A percentile compares a stretch with the other conserved stretches of the same genome.
phyloP scores from a whole-genome alignment of 768 basidiomycete species.

The Pholiota microspora region DNA sequence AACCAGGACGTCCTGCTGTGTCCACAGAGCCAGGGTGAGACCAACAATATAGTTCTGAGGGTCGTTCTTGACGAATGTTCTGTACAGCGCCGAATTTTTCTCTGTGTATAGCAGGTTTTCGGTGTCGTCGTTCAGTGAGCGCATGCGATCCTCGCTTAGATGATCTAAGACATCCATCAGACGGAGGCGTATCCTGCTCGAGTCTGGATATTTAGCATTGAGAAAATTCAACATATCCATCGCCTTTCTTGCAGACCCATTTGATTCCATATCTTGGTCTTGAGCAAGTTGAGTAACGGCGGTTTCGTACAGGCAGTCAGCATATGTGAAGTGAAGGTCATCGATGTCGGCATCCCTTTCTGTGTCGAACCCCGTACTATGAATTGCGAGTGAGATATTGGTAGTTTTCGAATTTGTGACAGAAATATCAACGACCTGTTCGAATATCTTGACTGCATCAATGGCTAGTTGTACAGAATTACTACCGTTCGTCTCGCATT shows the following conservation, averaged over 20 bases:
- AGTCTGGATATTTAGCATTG: neutral
- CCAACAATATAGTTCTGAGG: neutral
- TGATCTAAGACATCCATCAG: too few relatives aligned
- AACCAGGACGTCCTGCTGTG: neutral
- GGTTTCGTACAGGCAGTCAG: neutral
- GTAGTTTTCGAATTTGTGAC: too few relatives aligned
- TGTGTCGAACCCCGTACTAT: too few relatives aligned
- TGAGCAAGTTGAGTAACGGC: neutral
- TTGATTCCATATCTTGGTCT: neutral
- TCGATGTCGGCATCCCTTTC: too few relatives aligned
- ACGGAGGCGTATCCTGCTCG: neutral
- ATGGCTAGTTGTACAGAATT: neutral
- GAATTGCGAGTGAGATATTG: too few relatives aligned
- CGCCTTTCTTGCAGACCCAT: neutral
- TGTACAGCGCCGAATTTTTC: neutral
- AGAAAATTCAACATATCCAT: neutral
- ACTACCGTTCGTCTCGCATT: neutral
- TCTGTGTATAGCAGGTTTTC: neutral
- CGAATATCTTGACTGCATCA: neutral
- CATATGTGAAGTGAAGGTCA: neutral
- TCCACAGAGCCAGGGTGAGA: neutral
- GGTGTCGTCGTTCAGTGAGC: neutral
- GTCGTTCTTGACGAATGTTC: neutral
- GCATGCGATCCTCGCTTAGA: too few relatives aligned
- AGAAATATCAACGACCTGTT: neutral